Evolutionary conservation across 495 filamentous ascomycete species (phyloP).

Genomic region (Penicillium antarcticum): DNA sequence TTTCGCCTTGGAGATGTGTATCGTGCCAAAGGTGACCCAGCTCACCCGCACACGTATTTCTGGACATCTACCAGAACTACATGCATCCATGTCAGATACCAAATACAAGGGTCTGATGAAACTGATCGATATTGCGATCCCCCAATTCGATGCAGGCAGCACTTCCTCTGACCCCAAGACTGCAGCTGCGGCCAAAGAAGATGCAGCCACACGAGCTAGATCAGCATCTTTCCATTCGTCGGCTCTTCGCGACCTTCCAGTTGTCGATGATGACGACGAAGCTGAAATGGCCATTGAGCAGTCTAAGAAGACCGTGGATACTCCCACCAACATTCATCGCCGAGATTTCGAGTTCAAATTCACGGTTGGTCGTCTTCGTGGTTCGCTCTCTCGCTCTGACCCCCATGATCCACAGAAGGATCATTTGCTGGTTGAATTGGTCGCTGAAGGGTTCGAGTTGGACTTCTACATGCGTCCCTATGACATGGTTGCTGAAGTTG

Average conservation of each 20-base stretch:
- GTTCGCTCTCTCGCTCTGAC: conserved; percentile 85
- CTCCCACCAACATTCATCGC: conserved; percentile 68
- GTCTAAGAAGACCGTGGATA: conserved; percentile 53
- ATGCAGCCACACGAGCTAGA: conserved; percentile 40
- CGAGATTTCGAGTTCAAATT: conserved; percentile 95
- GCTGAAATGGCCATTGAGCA: conserved; percentile 64
- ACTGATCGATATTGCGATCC: conserved; percentile 91
- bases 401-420: conserved; percentile 73
- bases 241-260: conserved; percentile 66
- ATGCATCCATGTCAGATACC: conserved; percentile 84
- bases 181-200: conserved; percentile 24
- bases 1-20: conserved; percentile 87
- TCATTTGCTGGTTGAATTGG: conserved; percentile 80
- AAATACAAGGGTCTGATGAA: conserved; percentile 98
- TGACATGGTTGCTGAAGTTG: conserved; percentile 88
- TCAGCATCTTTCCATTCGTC: conserved; percentile 64
- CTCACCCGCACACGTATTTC: conserved; percentile 90
- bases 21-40: conserved; percentile 89
- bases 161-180: conserved; percentile 20
- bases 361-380: conserved; percentile 85
- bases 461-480: conserved; percentile 84
- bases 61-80: conserved; percentile 86
- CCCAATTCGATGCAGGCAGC: conserved; percentile 63
- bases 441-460: conserved; percentile 85
- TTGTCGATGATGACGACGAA: conserved; percentile 75